Evolutionary conservation across 192 early-diverging fungal genomes (phyloP), one percentile per base, ranked within the genome.

Genomic region (Funneliformis mosseae): DNA sequence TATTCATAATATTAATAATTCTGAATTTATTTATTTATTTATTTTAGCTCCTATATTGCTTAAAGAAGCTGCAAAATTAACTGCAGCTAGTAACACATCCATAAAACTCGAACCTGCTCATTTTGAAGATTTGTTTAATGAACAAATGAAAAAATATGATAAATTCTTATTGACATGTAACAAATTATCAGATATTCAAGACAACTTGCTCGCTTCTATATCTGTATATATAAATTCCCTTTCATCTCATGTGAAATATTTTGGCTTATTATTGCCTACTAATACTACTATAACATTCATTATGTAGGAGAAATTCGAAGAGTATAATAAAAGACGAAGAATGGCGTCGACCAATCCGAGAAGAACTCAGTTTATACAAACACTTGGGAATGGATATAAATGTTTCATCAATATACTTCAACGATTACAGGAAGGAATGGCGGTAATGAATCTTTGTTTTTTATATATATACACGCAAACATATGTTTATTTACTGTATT

Each of bases 341-440:
- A 91, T 81, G 12, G 87, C 91, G 42, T 80, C 86, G 8, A 77
- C 88, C 69, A 84, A 95, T 73, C 85, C 89, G 27, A 89, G 92
- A 76, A 82, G 95, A 6, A 94, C 95, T 77, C 88, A 92, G 78
- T 93, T 93, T 3, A 80, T 96, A 38, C 91, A 92, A 68, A 95
- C 92, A 68, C 83, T 96, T 76, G 93, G 94, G 66, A 88, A 86
- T 10, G 95, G 91, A 11, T 94, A 93, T 78, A 89, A 92, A 82
- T 87, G 88, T 41, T 96, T 91, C 77, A 88, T 89, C 68, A 92
- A 95, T 66, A 92, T 95, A 4, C 88, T 90, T 28, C 86, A 83
- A 5, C 96, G 96, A 74, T 79, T 97, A 23, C 84, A 88, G 45
- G 95, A 97, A 83, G 96, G 96, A 8, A 81, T 88, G 18, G 90